A percentile compares a stretch with the other conserved stretches of the same genome.
These are phyloP conservation scores for Cladophialophora bantiana DNA, from an alignment of 2,329 filamentous ascomycete genomes.

Conservation along the genomic window DNA sequence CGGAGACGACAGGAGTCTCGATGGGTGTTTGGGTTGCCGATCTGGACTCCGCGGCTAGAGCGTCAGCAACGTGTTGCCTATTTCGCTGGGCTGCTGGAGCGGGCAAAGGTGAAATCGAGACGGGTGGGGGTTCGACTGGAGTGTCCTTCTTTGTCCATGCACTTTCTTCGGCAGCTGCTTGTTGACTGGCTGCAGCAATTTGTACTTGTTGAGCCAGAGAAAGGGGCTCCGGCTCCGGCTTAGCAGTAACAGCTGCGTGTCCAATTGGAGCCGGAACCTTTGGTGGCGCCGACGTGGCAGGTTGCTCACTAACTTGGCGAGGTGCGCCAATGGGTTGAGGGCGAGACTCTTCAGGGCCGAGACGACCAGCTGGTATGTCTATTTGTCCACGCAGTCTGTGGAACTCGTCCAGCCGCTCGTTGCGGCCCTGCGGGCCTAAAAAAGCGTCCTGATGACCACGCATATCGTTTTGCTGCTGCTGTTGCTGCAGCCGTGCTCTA, in stretches of 20 bases:
- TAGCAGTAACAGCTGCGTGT: constrained; percentile 22
- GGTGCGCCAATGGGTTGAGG: constrained; percentile 48
- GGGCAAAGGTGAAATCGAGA: constrained; percentile 80
- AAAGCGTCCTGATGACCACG: constrained; percentile 51
- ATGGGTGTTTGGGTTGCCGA: constrained; percentile 79
- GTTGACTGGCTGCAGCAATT: constrained; percentile 63
- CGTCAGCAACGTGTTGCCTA: constrained; percentile 81
- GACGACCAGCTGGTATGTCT: constrained; percentile 54
- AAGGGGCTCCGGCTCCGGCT: constrained; percentile 57
- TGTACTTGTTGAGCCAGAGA: constrained; percentile 86
- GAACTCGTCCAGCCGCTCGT: constrained; percentile 82
- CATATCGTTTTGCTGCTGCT: constrained; percentile 46
- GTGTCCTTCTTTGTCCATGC: constrained; percentile 65
- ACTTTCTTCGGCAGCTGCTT: constrained; percentile 36
- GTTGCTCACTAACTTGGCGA: constrained; percentile 43
- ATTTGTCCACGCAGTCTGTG: constrained; percentile 77
- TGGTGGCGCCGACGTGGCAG: constrained; percentile 32
- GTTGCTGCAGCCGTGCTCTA: constrained; percentile 61
- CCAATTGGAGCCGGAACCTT: constrained; percentile 33
- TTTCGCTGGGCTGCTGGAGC: constrained; percentile 88
- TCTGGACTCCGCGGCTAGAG: constrained; percentile 67
- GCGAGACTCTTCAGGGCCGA: constrained; percentile 50
- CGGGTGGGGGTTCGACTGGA: constrained; percentile 70
- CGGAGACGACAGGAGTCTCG: constrained; percentile 70
- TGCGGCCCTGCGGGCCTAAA: constrained; percentile 59